Evolutionary conservation across 345 rosid species (phyloP).

Genomic region (Hibiscus mutabilis): DNA sequence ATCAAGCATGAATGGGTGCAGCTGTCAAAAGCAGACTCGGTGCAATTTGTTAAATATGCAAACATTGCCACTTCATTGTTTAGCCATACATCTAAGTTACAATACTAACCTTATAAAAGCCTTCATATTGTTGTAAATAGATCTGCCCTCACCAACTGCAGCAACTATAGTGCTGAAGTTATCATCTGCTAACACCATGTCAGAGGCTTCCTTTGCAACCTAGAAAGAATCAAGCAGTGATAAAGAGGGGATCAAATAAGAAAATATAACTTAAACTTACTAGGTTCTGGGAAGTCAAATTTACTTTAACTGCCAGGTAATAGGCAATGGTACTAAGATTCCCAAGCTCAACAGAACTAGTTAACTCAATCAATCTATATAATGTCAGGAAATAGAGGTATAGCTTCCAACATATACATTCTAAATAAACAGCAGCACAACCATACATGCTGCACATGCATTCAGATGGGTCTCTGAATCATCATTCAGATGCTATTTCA

Average conservation of each 20-base stretch:
- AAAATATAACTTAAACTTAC: background rate
- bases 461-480: background rate
- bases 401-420: background rate
- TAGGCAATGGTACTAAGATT: background rate
- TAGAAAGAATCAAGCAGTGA: conserved; percentile 17
- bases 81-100: background rate
- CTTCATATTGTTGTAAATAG: conserved; percentile 94
- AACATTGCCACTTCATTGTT: background rate
- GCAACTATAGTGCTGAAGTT: conserved; percentile 93
- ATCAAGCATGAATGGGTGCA: too few relatives aligned
- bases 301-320: background rate
- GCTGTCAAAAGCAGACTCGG: too few relatives aligned
- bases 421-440: background rate
- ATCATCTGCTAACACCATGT: conserved; percentile 99
- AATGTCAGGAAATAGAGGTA: background rate
- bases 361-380: background rate
- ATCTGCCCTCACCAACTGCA: conserved; percentile 97
- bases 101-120: conserved; percentile 80
- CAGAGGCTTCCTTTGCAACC: conserved; percentile 99
- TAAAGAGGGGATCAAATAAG: background rate
- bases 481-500: background rate
- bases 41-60: too few relatives aligned
- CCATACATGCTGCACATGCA: background rate
- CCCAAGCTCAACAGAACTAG: background rate
- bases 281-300: background rate